Percentiles rank a stretch among this genome's conserved stretches.
phyloP scores from a whole-genome alignment of 768 basidiomycete genomes.

The Leccinum boreale region DNA sequence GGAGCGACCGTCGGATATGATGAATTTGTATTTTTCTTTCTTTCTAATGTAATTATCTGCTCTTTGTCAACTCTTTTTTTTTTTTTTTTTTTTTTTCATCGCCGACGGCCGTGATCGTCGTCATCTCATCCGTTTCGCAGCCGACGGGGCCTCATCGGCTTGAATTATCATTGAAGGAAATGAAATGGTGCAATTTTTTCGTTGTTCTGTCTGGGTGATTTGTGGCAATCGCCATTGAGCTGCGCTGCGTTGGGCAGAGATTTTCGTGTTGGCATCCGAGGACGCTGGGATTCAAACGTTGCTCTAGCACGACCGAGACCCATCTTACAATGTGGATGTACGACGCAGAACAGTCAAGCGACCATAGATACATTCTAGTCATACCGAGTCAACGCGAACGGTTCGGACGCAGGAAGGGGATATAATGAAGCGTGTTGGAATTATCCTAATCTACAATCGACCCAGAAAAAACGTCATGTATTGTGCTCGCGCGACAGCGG shows the following conservation, averaged over 20 bases:
- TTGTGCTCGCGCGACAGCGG: not conserved
- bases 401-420: not conserved
- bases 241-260: too few relatives aligned
- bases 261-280: not conserved
- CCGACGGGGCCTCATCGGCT: not conserved
- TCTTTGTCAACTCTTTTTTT: not conserved
- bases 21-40: not conserved
- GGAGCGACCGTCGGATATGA: not conserved
- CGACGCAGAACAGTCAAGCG: not conserved
- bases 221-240: not conserved
- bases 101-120: not conserved
- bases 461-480: conserved; percentile 1
- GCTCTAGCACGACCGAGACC: too few relatives aligned
- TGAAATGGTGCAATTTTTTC: not conserved
- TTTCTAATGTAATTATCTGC: not conserved
- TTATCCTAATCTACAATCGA: conserved; percentile 12
- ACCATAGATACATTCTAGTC: too few relatives aligned
- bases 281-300: not conserved
- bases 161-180: too few relatives aligned
- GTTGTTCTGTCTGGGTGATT: not conserved
- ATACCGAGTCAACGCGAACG: not conserved
- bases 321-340: not conserved
- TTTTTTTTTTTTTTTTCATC: not conserved
- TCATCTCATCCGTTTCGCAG: not conserved
- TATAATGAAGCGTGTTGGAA: conserved; percentile 8